Evolutionary conservation across 306 rosid species (phyloP).

Genomic region (Dalbergia cultrata): DNA sequence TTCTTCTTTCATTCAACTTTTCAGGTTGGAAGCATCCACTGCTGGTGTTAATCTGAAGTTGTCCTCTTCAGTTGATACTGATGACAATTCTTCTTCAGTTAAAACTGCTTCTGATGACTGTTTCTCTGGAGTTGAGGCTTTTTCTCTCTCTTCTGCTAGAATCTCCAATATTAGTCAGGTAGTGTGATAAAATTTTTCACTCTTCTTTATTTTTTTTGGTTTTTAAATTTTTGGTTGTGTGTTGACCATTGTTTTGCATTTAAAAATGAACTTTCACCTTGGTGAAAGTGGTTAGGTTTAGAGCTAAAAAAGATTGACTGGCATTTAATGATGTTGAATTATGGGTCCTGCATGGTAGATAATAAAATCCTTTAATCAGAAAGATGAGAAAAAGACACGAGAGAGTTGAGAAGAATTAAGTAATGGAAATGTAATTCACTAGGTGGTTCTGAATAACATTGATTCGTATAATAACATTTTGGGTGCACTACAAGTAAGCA

Average conservation of each 20-base stretch:
- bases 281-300: constrained; percentile 34
- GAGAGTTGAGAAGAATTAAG: background rate
- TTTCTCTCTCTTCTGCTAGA: constrained; percentile 62
- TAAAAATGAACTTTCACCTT: constrained; percentile 22
- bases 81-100: constrained; percentile 47
- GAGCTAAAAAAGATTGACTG: constrained; percentile 32
- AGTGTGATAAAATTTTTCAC: constrained; percentile 38
- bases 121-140: constrained; percentile 49
- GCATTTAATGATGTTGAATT: constrained; percentile 27
- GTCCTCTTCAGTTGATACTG: constrained; percentile 53
- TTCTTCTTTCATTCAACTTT: constrained; percentile 42
- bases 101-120: constrained; percentile 54
- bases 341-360: constrained; percentile 23
- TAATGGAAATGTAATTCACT: background rate
- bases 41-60: constrained; percentile 67
- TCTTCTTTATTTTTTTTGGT: constrained; percentile 6
- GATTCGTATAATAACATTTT: background rate
- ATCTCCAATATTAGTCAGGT: constrained; percentile 66
- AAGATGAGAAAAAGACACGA: background rate
- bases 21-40: constrained; percentile 88
- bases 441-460: background rate
- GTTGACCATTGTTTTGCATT: constrained; percentile 13
- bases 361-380: constrained; percentile 15
- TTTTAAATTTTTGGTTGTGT: background rate
- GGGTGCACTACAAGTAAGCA: background rate